phyloP scores from a whole-genome alignment of 768 basidiomycete species.

The Pisolithus tinctorius region DNA sequence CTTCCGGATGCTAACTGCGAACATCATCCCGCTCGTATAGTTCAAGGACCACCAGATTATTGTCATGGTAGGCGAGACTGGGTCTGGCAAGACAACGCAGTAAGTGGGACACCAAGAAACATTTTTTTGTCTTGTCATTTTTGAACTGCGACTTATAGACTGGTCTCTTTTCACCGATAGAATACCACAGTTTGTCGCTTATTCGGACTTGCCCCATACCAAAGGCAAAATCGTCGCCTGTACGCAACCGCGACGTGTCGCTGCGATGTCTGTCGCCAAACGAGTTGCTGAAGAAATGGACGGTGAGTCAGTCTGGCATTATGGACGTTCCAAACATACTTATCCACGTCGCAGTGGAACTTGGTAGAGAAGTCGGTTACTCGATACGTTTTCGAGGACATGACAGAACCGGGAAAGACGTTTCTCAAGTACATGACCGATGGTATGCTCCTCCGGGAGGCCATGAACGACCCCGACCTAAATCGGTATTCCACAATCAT shows the following conservation, averaged over 20 bases:
- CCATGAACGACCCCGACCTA: constrained; percentile 92
- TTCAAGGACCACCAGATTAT: constrained; percentile 62
- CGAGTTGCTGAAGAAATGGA: constrained; percentile 99
- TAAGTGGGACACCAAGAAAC: constrained; percentile 35
- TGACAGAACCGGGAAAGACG: constrained; percentile 74
- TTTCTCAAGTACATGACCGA: constrained; percentile 99
- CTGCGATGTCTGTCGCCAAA: constrained; percentile 97
- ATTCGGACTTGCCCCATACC: constrained; percentile 86
- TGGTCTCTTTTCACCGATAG: constrained; percentile 37
- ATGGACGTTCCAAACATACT: background rate
- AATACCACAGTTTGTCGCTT: constrained; percentile 95
- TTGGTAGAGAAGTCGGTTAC: constrained; percentile 95
- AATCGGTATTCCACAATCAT: constrained; percentile 95
- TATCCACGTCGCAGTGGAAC: constrained; percentile 50
- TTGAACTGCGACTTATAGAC: constrained; percentile 21
- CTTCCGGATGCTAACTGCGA: background rate
- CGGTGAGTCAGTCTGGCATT: constrained; percentile 43
- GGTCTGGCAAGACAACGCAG: constrained; percentile 95
- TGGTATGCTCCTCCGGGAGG: constrained; percentile 97
- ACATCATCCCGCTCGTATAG: constrained; percentile 3
- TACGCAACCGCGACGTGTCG: constrained; percentile 93
- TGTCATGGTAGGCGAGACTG: constrained; percentile 91
- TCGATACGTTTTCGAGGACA: constrained; percentile 97
- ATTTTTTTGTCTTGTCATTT: constrained; percentile 12
- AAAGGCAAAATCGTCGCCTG: constrained; percentile 91